A percentile compares a stretch with the other conserved stretches of the same genome.
Evolutionary conservation across 768 basidiomycete species (phyloP).

Genomic region (Podaxis pistillaris): DNA sequence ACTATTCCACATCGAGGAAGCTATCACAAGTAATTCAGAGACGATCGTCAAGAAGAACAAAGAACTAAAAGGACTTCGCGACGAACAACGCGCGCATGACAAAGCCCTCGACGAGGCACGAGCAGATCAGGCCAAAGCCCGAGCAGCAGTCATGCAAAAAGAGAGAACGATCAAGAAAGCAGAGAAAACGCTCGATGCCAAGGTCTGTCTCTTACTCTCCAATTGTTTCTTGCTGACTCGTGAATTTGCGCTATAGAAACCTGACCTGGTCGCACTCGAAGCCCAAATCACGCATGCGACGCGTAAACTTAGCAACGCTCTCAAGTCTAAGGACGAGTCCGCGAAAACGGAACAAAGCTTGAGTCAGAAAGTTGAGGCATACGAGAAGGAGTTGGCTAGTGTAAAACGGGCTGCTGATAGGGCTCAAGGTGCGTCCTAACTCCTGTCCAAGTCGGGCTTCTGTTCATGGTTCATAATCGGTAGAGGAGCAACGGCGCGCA

Average conservation of each 20-base stretch:
- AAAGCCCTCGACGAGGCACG: constrained; percentile 70
- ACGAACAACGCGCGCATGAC: constrained; percentile 71
- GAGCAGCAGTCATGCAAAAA: constrained; percentile 73
- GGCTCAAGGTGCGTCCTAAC: constrained; percentile 60
- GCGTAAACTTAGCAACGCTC: constrained; percentile 74
- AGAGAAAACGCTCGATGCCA: constrained; percentile 84
- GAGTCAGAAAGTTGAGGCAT: constrained; percentile 47
- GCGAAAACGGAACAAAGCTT: constrained; percentile 47
- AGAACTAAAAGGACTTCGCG: constrained; percentile 62
- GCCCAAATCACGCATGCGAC: constrained; percentile 86
- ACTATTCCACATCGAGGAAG: constrained; percentile 85
- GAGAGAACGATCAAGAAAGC: constrained; percentile 89
- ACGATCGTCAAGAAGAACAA: constrained; percentile 74
- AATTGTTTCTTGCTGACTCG: not conserved
- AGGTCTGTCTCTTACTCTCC: constrained; percentile 43
- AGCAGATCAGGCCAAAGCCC: constrained; percentile 75
- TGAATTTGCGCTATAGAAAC: constrained; percentile 52
- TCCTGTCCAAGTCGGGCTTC: not conserved
- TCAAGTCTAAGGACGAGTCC: constrained; percentile 61
- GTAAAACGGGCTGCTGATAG: constrained; percentile 70
- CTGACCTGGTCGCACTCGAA: constrained; percentile 79
- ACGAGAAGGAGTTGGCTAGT: constrained; percentile 63
- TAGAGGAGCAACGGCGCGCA: constrained; percentile 73
- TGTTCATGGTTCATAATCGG: not conserved
- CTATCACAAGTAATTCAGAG: constrained; percentile 69